phyloP scores from a whole-genome alignment of 768 basidiomycete species.

The Kwoniella sp. region DNA sequence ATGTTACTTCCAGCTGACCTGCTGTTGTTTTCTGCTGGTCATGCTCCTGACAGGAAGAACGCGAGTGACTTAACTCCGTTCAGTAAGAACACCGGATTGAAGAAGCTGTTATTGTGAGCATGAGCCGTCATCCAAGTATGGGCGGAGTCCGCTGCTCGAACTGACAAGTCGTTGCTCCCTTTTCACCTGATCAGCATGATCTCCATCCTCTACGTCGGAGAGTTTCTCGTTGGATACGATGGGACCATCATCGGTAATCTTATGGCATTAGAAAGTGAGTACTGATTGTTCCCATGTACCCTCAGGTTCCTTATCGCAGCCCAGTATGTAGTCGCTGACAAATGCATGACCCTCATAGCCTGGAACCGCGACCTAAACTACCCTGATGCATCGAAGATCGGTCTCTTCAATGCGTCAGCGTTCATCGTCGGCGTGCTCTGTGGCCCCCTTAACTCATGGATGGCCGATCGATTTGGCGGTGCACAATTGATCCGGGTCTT shows the following conservation, averaged over 20 bases:
- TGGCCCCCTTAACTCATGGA: slow-evolving; percentile 4
- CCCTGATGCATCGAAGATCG: slow-evolving; percentile 8
- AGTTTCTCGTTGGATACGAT: slow-evolving; percentile 19
- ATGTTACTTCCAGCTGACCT: too few species aligned
- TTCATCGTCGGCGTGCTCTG: slow-evolving; percentile 9
- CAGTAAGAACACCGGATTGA: not conserved
- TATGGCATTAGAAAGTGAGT: slow-evolving; percentile 10
- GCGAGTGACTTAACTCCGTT: not conserved
- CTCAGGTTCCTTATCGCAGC: not conserved
- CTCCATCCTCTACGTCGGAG: slow-evolving; percentile 17
- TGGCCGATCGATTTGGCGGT: slow-evolving; percentile 12
- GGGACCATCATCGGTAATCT: slow-evolving; percentile 18
- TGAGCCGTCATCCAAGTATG: too few species aligned
- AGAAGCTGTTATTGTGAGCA: not conserved
- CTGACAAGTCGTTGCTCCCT: not conserved
- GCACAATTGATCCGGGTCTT: not conserved
- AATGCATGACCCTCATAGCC: not conserved
- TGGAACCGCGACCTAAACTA: slow-evolving; percentile 7
- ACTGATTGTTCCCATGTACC: not conserved
- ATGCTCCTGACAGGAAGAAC: slow-evolving; percentile 1
- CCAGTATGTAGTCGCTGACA: too few species aligned
- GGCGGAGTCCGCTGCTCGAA: too few species aligned
- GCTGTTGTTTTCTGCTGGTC: too few species aligned
- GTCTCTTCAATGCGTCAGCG: slow-evolving; percentile 6
- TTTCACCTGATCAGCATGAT: not conserved